These are phyloP conservation scores for Aphanomyces euteiches DNA, from an alignment of 352 stramenopile genomes.

Conservation along the genomic window DNA sequence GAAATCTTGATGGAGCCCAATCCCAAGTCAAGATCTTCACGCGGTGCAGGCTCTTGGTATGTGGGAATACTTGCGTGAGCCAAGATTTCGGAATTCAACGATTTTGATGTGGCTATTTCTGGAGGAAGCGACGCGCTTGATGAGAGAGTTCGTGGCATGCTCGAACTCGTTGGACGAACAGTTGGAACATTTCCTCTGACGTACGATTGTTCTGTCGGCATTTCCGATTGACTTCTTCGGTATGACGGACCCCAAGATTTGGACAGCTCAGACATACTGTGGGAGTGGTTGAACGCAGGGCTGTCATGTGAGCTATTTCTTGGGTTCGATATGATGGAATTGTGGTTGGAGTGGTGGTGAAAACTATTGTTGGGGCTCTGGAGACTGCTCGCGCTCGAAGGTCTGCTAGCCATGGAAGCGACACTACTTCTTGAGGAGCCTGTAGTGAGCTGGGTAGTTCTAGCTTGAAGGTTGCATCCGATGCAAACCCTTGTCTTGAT, in stretches of 20 bases:
- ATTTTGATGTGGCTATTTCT: too few species aligned
- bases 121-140: too few species aligned
- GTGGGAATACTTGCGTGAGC: too few species aligned
- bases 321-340: neutral
- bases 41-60: neutral
- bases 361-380: conserved; percentile 2
- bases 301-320: conserved; percentile 3
- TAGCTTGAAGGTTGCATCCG: conserved; percentile 65
- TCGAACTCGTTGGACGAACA: too few species aligned
- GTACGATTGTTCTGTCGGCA: neutral
- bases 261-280: neutral
- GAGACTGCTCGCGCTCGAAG: conserved; percentile 2
- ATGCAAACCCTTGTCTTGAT: conserved; percentile 73
- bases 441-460: conserved; percentile 30
- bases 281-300: conserved; percentile 2
- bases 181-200: too few species aligned
- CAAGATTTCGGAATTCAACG: too few species aligned
- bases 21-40: conserved; percentile 7
- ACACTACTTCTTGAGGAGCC: too few species aligned
- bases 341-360: neutral
- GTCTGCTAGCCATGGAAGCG: neutral
- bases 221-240: conserved; percentile 27
- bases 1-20: neutral
- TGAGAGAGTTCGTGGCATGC: too few species aligned
- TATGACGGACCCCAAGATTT: conserved; percentile 12